Evolutionary conservation across 2,329 filamentous ascomycete genomes (phyloP), one percentile per base, ranked within the genome.

Genomic region (Endoconidiophora laricicola): DNA sequence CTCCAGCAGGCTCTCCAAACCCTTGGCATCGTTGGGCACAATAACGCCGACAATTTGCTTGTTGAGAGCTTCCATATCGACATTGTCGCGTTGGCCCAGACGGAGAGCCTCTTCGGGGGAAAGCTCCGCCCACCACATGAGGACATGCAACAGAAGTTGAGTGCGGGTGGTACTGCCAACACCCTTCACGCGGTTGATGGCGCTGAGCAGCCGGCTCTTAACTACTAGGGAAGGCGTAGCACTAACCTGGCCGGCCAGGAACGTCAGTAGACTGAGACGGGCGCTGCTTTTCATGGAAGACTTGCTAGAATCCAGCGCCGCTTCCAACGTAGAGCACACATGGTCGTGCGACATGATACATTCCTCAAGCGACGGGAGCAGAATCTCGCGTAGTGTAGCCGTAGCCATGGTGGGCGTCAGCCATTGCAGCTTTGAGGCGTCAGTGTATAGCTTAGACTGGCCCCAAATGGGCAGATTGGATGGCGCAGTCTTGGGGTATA

Each of bases 321-420:
- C 57, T 43, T 66, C 65, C 4, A 94, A 62, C 2, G 80, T 72
- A 18, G 75, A 74, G 23, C 73, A 67, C 42, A 94, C 71, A 54
- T 91, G 80, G 24, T 73, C 75, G 3, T 77, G 68, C 60, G 96
- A 87, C 56, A 95, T 75, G 3, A 90, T 72, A 58, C 82, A 93
- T 63, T 95, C 91, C 63, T 95, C 88, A 7, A 94, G 66, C 2
- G 74, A 76, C 0, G 85, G 85, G 18, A 86, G 62, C n/a, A 95
- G 65, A 37, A 83, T 70, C 18, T 76, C 69, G 18, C 76, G 71
- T 1, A 91, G 60, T 18, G 93, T 64, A 52, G 76, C 79, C 41
- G 72, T 66, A 2, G 68, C 67, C 49, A 81, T 72, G 22, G 79
- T 72, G 1, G 66, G 59, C 3, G 73, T 63, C 49, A 93, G 68